These are phyloP conservation scores for Globisporangium spiculum DNA, from an alignment of 352 stramenopile genomes.

Conservation along the genomic window DNA sequence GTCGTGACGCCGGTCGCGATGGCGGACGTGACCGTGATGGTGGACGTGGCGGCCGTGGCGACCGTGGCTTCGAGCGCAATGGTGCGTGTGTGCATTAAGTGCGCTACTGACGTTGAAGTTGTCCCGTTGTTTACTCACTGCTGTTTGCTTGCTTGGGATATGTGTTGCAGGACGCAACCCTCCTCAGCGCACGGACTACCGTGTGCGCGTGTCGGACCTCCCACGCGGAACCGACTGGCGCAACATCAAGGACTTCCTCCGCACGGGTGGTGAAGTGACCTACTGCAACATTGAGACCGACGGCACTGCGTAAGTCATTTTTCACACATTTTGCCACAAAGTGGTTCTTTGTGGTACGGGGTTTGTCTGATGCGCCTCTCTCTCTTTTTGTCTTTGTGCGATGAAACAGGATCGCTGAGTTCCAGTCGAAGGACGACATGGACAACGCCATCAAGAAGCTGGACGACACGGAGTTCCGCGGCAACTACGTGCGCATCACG, in stretches of 20 bases:
- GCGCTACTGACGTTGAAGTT: not conserved
- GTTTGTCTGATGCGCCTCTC: not conserved
- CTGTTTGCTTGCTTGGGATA: slow-evolving; percentile 1
- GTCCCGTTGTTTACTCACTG: not conserved
- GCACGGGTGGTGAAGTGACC: slow-evolving; percentile 78
- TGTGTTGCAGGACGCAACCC: slow-evolving; percentile 50
- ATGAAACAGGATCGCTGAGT: slow-evolving; percentile 64
- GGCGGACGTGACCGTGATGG: slow-evolving; percentile 30
- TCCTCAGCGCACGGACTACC: slow-evolving; percentile 72
- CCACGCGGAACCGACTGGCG: slow-evolving; percentile 79
- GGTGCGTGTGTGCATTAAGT: slow-evolving; percentile 25
- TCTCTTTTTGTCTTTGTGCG: not conserved
- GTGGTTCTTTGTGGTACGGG: not conserved
- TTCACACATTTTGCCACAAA: not conserved
- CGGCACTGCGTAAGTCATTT: slow-evolving; percentile 68
- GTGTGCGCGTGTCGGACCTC: slow-evolving; percentile 75
- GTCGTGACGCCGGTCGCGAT: slow-evolving; percentile 33
- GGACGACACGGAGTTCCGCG: slow-evolving; percentile 86
- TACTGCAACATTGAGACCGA: slow-evolving; percentile 84
- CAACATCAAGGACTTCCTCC: slow-evolving; percentile 86
- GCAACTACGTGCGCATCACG: slow-evolving; percentile 76
- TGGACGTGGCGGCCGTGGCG: slow-evolving; percentile 29
- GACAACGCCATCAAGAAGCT: slow-evolving; percentile 84
- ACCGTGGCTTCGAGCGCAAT: slow-evolving; percentile 56
- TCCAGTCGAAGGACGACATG: slow-evolving; percentile 79